Conservation (phyloP, 2,329 filamentous ascomycete species). For the Neurospora sp. region DNA sequence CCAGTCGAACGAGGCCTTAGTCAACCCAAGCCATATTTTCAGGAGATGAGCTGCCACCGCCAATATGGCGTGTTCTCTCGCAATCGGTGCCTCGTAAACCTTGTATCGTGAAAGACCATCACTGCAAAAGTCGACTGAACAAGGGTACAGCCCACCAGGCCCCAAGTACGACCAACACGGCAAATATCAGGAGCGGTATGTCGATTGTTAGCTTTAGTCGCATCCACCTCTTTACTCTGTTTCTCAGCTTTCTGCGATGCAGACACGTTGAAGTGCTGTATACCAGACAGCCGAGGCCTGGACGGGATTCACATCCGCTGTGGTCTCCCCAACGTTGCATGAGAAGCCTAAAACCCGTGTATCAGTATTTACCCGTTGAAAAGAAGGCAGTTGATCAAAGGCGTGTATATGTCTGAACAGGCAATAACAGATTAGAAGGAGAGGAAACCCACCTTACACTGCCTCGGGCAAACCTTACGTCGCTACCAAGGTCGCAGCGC, state of each 20-base stretch:
- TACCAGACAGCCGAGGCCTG: conserved; percentile 46
- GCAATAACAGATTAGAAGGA: neutral
- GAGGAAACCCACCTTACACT: conserved; percentile 41
- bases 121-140: neutral
- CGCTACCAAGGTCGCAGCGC: conserved; percentile 48
- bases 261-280: conserved; percentile 39
- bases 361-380: neutral
- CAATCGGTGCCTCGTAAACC: neutral
- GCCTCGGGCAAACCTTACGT: conserved; percentile 50
- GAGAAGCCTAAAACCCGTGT: conserved; percentile 31
- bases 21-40: neutral
- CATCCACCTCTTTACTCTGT: conserved; percentile 36
- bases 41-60: neutral
- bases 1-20: neutral
- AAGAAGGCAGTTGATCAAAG: neutral
- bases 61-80: neutral
- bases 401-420: neutral
- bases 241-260: conserved; percentile 34
- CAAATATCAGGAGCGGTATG: conserved; percentile 17
- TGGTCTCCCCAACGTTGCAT: conserved; percentile 52
- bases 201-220: conserved; percentile 35
- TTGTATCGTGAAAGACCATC: neutral
- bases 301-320: conserved; percentile 49
- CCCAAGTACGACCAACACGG: neutral
- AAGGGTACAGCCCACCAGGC: neutral